Evolutionary conservation across 805 yeast species (phyloP), one percentile per base, ranked within the genome.

Genomic region (Saccharomycopsis microspora): DNA sequence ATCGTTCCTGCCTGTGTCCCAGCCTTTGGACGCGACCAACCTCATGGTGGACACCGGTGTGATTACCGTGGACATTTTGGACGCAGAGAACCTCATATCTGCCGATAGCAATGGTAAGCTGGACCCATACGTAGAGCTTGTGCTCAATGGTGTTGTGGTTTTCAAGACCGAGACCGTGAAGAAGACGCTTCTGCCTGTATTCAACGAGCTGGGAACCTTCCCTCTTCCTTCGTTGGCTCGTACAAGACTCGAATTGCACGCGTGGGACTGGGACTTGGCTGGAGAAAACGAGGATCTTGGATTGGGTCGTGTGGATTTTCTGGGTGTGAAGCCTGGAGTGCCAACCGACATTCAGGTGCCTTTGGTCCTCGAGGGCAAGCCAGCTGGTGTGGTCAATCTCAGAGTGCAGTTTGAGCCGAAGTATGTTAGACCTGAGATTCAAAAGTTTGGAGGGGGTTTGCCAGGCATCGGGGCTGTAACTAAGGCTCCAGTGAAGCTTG

Each of bases 231-330:
- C 93, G 0, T 75, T 86, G 61, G 65, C 78, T 2, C 72, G 83
- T 58, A 66, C 74, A 30, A 56, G 65, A 11, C 60, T 82, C 32
- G 52, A 62, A 34, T 55, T 80, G 29, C 72, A 71, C 41, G 76
- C 80, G 11, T 75, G 65, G 57, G 93, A 85, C 62, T 85, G 90
- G 90, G 93, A 85, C 63, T 70, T 82, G 59, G 74, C 88, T 29
- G 89, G 85, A 53, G 75, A 71, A 45, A 77, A 80, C 62, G 84
- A 78, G 53, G 59, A 70, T 29, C 61, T 85, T 44, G 89, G 89
- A 40, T 56, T 63, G 34, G 74, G 71, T 5, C 54, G 52, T 1
- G 53, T 84, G 35, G 81, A 81, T 55, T 60, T 80, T 11, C 62
- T 75, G 1, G 51, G 68, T 3, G 55, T 84, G 39, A 67, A 66